Evolutionary conservation across 768 basidiomycete species (phyloP), one percentile per base, ranked within the genome.

Genomic region (Pilatotrama ljubarskyi): DNA sequence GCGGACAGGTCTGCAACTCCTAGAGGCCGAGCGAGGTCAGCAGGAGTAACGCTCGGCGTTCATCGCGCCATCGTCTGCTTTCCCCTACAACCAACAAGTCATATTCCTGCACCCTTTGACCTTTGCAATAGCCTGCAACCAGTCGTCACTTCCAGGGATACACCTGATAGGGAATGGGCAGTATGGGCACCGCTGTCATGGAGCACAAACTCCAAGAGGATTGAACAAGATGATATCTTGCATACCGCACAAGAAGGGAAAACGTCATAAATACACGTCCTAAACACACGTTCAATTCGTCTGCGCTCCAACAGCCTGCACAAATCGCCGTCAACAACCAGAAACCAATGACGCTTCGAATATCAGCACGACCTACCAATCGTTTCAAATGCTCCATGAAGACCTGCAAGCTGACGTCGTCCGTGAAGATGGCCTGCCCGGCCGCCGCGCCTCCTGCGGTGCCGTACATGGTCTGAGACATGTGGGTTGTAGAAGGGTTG

Each of bases 321-420:
- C 29, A n/a, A n/a, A n/a, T n/a, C n/a, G n/a, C n/a, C n/a, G n/a
- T n/a, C n/a, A n/a, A n/a, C n/a, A n/a, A 51, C 14, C 32, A 18
- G 13, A 22, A 20, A 24, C 15, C 36, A 17, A 15, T 24, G 14
- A 22, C 32, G 36, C 17, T 2, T 14, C 3, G 58, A 40, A 3
- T 13, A 37, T 38, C 29, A 43, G 55, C 36, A 7, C 38, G 36
- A 77, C 87, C 70, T 67, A 89, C 95, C 78, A 98, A 75, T 69
- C 94, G 87, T 74, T 96, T 97, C 75, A 98, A 78, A 77, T 95
- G 92, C 70, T 97, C 95, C 95, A 95, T 95, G 80, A 97, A 96
- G 56, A 95, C 91, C 74, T 95, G 93, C 76, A 98, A 82, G 72
- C 93, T 97, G 63, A 98, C 96, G 74, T 99, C 96, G 71, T 98